phyloP scores from a whole-genome alignment of 495 filamentous ascomycete species.

The Talaromyces trachyspermus region DNA sequence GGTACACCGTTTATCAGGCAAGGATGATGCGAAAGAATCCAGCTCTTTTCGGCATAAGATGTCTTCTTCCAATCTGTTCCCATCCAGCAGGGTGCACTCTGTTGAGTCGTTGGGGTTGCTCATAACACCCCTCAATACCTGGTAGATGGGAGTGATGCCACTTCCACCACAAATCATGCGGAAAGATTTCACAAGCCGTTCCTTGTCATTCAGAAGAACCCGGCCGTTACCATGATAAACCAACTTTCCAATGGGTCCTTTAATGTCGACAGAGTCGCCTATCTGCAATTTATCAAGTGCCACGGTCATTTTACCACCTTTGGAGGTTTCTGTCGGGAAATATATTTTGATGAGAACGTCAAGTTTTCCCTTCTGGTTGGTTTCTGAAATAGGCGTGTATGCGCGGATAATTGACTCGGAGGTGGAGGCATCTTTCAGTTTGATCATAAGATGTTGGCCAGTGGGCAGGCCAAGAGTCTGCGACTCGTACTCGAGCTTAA shows the following conservation, averaged over 20 bases:
- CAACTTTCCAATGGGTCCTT: conserved; percentile 86
- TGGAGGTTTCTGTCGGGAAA: conserved; percentile 47
- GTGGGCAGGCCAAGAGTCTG: conserved; percentile 75
- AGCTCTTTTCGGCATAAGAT: conserved; percentile 77
- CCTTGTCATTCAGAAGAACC: conserved; percentile 53
- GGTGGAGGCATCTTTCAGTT: conserved; percentile 56
- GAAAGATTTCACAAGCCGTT: conserved; percentile 58
- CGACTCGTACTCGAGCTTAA: conserved; percentile 64
- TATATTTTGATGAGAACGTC: conserved; percentile 85
- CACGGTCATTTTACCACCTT: conserved; percentile 80
- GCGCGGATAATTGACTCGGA: conserved; percentile 73
- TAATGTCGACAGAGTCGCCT: conserved; percentile 72
- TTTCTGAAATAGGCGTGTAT: conserved; percentile 81
- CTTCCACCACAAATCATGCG: conserved; percentile 87
- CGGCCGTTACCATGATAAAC: conserved; percentile 65
- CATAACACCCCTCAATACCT: conserved; percentile 75
- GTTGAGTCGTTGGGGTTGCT: conserved; percentile 50
- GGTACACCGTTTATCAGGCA: conserved; percentile 48
- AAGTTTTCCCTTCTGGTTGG: conserved; percentile 51
- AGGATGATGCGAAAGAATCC: conserved; percentile 47
- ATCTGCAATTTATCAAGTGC: conserved; percentile 67
- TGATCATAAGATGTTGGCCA: conserved; percentile 87
- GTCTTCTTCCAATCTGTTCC: conserved; percentile 74
- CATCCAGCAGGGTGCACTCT: conserved; percentile 66
- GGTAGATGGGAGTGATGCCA: conserved; percentile 88